These are phyloP conservation scores for Actinidia polygama DNA, from an alignment of 179 eudicot genomes.

Conservation along the genomic window DNA sequence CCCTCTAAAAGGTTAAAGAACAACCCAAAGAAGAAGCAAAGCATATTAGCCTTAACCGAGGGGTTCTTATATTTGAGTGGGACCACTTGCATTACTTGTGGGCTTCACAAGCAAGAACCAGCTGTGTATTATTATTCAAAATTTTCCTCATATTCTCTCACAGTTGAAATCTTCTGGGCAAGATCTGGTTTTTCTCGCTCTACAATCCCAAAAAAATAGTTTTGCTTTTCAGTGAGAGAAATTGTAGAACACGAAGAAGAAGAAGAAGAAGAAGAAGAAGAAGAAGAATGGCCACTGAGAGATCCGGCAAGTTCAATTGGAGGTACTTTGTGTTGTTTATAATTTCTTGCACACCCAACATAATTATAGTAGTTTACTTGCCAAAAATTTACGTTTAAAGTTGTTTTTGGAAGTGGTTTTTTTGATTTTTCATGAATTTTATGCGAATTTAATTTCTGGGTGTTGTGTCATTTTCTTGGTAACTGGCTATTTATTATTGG, in stretches of 20 bases:
- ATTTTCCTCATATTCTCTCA: slow-evolving; percentile 1
- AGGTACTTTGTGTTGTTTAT: neutral
- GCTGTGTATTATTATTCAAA: neutral
- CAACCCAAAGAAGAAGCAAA: too few relatives aligned
- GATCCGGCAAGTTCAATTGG: slow-evolving; percentile 10
- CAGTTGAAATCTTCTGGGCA: slow-evolving; percentile 22
- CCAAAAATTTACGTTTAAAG: neutral
- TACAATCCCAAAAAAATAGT: neutral
- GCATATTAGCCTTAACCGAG: too few relatives aligned
- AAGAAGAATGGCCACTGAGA: neutral
- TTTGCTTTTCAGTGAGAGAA: neutral
- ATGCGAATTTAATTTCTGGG: slow-evolving; percentile 23
- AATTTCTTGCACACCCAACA: neutral
- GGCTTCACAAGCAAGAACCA: slow-evolving; percentile 3
- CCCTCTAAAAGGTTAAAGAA: too few relatives aligned
- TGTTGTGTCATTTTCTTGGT: neutral
- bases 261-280: neutral
- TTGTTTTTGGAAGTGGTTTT: neutral
- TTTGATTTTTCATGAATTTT: neutral
- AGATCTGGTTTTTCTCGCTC: slow-evolving; percentile 25
- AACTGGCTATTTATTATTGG: neutral
- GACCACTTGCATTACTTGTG: neutral
- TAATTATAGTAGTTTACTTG: neutral
- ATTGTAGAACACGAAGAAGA: neutral
- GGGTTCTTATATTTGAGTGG: neutral